Evolutionary conservation across 2,329 filamentous ascomycete genomes (phyloP).

Genomic region (Ramularia endophylla): DNA sequence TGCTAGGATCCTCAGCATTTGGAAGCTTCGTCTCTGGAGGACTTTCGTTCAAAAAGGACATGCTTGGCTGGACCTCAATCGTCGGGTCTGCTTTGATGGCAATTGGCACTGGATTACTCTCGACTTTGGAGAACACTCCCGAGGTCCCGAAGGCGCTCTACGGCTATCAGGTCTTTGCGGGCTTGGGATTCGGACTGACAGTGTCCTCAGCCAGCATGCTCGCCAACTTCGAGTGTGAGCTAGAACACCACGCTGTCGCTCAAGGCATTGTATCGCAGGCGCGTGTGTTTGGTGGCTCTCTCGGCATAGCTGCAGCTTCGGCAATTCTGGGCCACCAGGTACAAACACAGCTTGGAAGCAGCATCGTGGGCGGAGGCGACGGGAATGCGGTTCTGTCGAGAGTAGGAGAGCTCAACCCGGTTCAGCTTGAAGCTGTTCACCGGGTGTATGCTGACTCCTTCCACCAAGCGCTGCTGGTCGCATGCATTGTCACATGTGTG

Average conservation of each 20-base stretch:
- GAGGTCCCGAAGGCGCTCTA: constrained; percentile 4
- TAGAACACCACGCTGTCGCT: not conserved
- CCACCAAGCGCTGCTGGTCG: not conserved
- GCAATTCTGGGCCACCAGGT: not conserved
- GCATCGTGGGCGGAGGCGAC: not conserved
- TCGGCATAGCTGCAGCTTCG: not conserved
- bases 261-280: not conserved
- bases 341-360: not conserved
- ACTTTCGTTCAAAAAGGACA: constrained; percentile 4
- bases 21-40: constrained; percentile 10
- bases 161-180: constrained; percentile 16
- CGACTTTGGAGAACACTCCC: constrained; percentile 4
- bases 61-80: constrained; percentile 7
- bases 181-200: constrained; percentile 14
- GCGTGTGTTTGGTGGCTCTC: not conserved
- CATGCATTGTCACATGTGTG: not conserved
- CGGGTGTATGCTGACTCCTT: not conserved
- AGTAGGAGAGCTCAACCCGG: not conserved
- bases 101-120: constrained; percentile 14
- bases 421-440: too few relatives aligned
- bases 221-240: not conserved
- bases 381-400: not conserved
- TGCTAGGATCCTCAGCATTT: constrained; percentile 13
- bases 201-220: constrained; percentile 7
- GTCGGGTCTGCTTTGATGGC: constrained; percentile 8